These are phyloP conservation scores for Alternaria sp. DNA, from an alignment of 2,329 filamentous ascomycete genomes.

Conservation along the genomic window DNA sequence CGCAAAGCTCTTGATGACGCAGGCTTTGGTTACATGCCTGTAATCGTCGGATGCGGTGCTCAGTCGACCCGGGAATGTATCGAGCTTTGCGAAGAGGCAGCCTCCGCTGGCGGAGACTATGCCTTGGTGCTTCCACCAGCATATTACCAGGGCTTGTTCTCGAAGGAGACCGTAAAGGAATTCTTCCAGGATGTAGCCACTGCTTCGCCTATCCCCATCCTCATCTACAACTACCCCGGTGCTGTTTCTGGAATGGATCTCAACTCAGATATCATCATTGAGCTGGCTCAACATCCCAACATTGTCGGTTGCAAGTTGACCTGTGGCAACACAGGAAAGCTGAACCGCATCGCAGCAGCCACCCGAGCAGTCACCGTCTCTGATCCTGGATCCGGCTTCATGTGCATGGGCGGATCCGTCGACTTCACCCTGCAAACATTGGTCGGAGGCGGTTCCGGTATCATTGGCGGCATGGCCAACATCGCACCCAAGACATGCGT, in stretches of 20 bases:
- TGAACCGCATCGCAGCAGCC: constrained; percentile 65
- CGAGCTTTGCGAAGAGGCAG: constrained; percentile 71
- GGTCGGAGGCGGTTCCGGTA: constrained; percentile 72
- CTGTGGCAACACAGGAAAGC: constrained; percentile 73
- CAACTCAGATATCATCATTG: constrained; percentile 66
- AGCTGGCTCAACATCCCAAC: constrained; percentile 66
- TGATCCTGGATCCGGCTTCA: constrained; percentile 61
- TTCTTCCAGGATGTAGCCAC: constrained; percentile 72
- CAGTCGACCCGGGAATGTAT: constrained; percentile 78
- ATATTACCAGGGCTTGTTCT: constrained; percentile 75
- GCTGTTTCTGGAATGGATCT: constrained; percentile 69
- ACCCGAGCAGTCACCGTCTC: constrained; percentile 50
- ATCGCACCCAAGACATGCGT: constrained; percentile 71
- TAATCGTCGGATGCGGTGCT: constrained; percentile 78
- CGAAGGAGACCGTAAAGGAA: constrained; percentile 62
- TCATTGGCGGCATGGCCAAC: constrained; percentile 75
- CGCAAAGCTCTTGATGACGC: constrained; percentile 71
- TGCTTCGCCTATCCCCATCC: constrained; percentile 66
- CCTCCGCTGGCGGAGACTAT: constrained; percentile 73
- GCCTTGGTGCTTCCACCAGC: constrained; percentile 77
- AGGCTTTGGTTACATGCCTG: constrained; percentile 69
- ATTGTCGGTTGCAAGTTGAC: constrained; percentile 74
- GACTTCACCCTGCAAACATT: constrained; percentile 77
- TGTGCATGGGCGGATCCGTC: constrained; percentile 74
- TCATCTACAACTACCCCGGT: constrained; percentile 74